A percentile compares a stretch with the other conserved stretches of the same genome.
Evolutionary conservation across 129 eudicot species (phyloP).

Genomic region (Kitagawia praeruptora): DNA sequence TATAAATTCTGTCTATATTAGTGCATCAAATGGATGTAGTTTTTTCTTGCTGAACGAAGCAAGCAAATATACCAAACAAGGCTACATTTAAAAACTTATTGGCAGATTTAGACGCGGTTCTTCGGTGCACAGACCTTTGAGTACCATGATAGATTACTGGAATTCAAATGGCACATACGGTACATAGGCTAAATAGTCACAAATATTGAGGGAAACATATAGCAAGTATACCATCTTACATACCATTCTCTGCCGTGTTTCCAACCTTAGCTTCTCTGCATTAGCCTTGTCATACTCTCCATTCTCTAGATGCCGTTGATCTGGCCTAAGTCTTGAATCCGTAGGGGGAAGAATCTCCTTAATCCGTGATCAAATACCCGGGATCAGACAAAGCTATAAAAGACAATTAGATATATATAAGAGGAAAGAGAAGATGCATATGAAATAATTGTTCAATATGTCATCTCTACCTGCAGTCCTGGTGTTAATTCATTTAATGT

Average conservation of each 20-base stretch:
- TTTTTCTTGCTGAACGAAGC: background rate
- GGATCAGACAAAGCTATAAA: constrained; percentile 33
- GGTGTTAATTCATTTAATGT: constrained; percentile 81
- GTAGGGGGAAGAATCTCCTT: constrained; percentile 96
- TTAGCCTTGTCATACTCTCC: constrained; percentile 89
- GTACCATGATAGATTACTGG: background rate
- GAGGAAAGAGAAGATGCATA: constrained; percentile 9
- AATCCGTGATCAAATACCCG: constrained; percentile 44
- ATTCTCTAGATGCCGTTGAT: constrained; percentile 85
- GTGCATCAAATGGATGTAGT: background rate
- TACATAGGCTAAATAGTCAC: background rate
- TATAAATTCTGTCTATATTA: background rate
- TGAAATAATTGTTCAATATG: constrained; percentile 2
- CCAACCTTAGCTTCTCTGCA: constrained; percentile 80
- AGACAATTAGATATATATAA: constrained; percentile 21
- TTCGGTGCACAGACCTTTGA: background rate
- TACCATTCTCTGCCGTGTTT: constrained; percentile 88
- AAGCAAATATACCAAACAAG: background rate
- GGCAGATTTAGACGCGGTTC: background rate
- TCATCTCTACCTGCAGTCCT: constrained; percentile 58
- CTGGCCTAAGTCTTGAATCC: constrained; percentile 94
- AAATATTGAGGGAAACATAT: background rate
- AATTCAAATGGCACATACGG: background rate
- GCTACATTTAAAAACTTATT: background rate
- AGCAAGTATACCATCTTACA: background rate